These are phyloP conservation scores for Sporothrix phasma DNA, from an alignment of 2,329 filamentous ascomycete genomes.

Conservation along the genomic window DNA sequence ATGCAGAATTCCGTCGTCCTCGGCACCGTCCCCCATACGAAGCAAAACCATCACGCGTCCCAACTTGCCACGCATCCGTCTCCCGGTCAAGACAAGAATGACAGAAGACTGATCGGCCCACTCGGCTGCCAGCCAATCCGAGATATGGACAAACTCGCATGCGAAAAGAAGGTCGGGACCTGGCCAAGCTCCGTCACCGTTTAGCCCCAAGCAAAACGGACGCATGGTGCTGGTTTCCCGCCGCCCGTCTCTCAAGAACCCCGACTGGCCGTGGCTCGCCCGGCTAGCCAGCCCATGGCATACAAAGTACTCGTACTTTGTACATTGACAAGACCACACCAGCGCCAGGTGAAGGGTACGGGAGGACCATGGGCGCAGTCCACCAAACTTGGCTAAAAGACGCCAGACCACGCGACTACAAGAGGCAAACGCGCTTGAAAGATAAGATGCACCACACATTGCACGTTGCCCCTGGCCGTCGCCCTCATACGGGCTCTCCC, in stretches of 20 bases:
- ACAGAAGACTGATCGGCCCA: neutral
- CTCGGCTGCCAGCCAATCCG: neutral
- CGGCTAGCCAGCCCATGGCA: neutral
- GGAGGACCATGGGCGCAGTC: neutral
- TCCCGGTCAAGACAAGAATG: neutral
- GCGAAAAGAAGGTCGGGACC: too few species aligned
- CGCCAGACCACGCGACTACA: neutral
- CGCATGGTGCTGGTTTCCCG: neutral
- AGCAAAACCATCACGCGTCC: neutral
- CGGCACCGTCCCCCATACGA: too few species aligned
- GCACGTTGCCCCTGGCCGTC: too few species aligned
- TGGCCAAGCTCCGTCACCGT: too few species aligned
- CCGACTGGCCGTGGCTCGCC: neutral
- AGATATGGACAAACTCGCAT: neutral
- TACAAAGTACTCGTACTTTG: neutral
- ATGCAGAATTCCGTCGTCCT: too few species aligned
- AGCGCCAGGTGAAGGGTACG: too few species aligned
- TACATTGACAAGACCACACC: too few species aligned
- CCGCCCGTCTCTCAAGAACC: neutral
- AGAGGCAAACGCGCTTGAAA: neutral
- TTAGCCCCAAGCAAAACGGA: too few species aligned
- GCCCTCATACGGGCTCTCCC: too few species aligned
- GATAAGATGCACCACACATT: too few species aligned
- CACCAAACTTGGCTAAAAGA: neutral
- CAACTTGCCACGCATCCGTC: neutral